Evolutionary conservation across 129 eudicot genomes (phyloP), one percentile per base, ranked within the genome.

Genomic region (Kitagawia praeruptora): DNA sequence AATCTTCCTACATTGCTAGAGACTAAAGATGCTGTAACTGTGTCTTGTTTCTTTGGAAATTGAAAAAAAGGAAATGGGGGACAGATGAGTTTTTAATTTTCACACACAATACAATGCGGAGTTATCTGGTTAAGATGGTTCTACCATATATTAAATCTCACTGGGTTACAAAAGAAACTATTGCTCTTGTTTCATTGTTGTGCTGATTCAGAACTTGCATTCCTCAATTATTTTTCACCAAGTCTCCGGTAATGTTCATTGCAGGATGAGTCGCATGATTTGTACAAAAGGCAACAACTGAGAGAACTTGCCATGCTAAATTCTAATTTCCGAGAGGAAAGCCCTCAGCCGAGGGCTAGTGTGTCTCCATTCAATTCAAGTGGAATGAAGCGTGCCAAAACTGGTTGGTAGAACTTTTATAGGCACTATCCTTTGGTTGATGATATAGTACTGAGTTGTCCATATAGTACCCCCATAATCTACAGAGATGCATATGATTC

Each of bases 251-350:
- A 78, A 15, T 41, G 25, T 23, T 39, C 2, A 27, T 69, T 64
- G 83, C 86, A 92, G 97, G 96, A 92, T 19, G 93, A 89, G 69
- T 88, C 97, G 10, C 89, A 85, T 73, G 97, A 92, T 80, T 51
- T 89, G 49, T 88, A 86, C 70, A 92, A 92, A 70, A 86, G 91
- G 84, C 93, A 88, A 74, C 96, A 92, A 71, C 81, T 92, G 27
- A 78, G 97, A 74, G 97, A 92, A 84, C 88, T 92, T 8, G 97
- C 97, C 9, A 75, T 92, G 91, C 85, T 92, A 67, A 92, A 92
- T 80, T 83, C 86, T 28, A 91, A 83, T 78, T 84, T 92, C 66
- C 82, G 88, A 82, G 97, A 92, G 83, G 93, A 89, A 15, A 92
- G 97, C 75, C 97, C 97, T 38, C 91, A 85, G 38, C 92, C 95